These are phyloP conservation scores for Thozetella sp. DNA, from an alignment of 495 filamentous ascomycete genomes.

Conservation along the genomic window DNA sequence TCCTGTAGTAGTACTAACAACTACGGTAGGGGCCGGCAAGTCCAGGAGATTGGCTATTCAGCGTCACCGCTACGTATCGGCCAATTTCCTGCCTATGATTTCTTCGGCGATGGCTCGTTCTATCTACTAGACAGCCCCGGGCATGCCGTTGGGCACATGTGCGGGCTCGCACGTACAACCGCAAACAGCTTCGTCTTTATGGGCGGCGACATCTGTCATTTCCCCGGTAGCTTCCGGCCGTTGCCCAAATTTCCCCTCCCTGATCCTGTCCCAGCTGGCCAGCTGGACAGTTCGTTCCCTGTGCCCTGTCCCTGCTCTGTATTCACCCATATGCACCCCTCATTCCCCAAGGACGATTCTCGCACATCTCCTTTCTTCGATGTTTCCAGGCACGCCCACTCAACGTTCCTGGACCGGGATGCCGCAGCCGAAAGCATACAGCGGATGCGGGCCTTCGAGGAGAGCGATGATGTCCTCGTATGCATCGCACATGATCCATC, in stretches of 20 bases:
- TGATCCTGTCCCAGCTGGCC: conserved; percentile 24
- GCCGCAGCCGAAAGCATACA: conserved; percentile 30
- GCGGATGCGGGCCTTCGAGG: conserved; percentile 41
- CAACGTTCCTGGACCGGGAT: conserved; percentile 12
- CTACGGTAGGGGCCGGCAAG: neutral
- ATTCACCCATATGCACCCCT: conserved; percentile 13
- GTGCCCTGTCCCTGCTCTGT: conserved; percentile 11
- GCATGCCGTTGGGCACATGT: conserved; percentile 51
- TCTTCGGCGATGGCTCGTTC: conserved; percentile 55
- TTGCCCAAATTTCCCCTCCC: conserved; percentile 39
- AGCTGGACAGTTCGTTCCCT: conserved; percentile 8
- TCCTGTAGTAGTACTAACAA: neutral
- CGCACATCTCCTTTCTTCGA: conserved; percentile 18
- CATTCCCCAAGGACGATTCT: neutral
- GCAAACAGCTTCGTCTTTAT: conserved; percentile 45
- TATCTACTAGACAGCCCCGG: conserved; percentile 51
- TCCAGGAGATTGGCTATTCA: neutral
- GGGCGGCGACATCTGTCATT: conserved; percentile 54
- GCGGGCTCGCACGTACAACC: conserved; percentile 45
- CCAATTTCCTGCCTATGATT: conserved; percentile 50
- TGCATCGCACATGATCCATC: conserved; percentile 47
- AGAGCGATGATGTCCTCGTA: conserved; percentile 41
- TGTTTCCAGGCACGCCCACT: conserved; percentile 12
- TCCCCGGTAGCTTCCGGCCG: conserved; percentile 46
- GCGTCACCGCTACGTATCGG: conserved; percentile 30